phyloP scores from a whole-genome alignment of 2,329 filamentous ascomycete species.

The Fusarium verticillioides region DNA sequence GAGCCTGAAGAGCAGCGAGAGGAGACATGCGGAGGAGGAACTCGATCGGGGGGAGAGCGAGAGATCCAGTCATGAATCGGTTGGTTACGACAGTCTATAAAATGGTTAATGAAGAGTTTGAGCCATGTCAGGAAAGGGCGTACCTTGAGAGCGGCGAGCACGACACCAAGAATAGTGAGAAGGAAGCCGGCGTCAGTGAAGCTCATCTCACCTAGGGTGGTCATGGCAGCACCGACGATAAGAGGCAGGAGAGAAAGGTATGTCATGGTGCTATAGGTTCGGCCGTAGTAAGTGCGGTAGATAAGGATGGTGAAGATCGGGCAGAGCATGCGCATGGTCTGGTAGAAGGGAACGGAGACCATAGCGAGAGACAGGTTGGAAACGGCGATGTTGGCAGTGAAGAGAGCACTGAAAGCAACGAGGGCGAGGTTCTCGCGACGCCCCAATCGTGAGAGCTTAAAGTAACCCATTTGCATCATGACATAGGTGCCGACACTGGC shows the following conservation, averaged over 20 bases:
- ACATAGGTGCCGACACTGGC: slow-evolving; percentile 66
- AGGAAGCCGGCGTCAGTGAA: slow-evolving; percentile 68
- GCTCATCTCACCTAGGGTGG: slow-evolving; percentile 71
- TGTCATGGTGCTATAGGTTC: slow-evolving; percentile 65
- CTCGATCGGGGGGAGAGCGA: slow-evolving; percentile 68
- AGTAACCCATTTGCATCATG: slow-evolving; percentile 63
- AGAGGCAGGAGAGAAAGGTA: slow-evolving; percentile 71
- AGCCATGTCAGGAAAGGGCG: neutral
- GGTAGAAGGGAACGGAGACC: slow-evolving; percentile 74
- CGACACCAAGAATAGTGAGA: slow-evolving; percentile 64
- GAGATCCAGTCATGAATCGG: slow-evolving; percentile 70
- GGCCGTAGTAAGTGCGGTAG: slow-evolving; percentile 65
- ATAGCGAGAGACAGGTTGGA: slow-evolving; percentile 71
- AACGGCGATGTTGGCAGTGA: slow-evolving; percentile 72
- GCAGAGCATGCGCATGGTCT: slow-evolving; percentile 70
- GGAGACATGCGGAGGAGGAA: slow-evolving; percentile 72
- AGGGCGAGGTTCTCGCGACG: slow-evolving; percentile 65
- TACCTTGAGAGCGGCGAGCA: slow-evolving; percentile 67
- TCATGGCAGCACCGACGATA: slow-evolving; percentile 67
- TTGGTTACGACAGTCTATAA: slow-evolving; percentile 69
- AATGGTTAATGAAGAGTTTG: slow-evolving; percentile 25
- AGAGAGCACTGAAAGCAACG: slow-evolving; percentile 68
- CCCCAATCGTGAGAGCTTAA: slow-evolving; percentile 63
- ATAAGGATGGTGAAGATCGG: slow-evolving; percentile 72
- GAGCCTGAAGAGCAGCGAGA: slow-evolving; percentile 66